These are phyloP conservation scores for Gillenia trifoliata DNA, from an alignment of 306 rosid species.

Conservation along the genomic window DNA sequence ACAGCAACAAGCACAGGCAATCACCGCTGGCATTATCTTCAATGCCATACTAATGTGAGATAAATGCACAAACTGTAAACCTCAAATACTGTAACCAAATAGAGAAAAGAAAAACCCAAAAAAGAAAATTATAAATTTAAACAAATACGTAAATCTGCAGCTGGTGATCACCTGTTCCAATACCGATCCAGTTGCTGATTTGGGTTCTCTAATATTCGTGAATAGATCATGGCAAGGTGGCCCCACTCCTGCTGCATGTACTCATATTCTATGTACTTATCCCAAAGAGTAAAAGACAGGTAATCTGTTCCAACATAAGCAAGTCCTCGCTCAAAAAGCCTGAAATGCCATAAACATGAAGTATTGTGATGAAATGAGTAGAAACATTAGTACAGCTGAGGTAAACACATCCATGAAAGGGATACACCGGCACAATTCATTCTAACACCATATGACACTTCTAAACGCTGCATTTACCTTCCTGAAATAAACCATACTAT, in stretches of 20 bases:
- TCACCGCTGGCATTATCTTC: background rate
- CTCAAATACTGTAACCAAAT: background rate
- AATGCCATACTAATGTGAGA: background rate
- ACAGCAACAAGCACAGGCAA: background rate
- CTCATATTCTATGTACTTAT: constrained; percentile 93
- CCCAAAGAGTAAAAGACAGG: constrained; percentile 93
- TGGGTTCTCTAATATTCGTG: constrained; percentile 88
- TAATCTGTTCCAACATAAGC: constrained; percentile 98
- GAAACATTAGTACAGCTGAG: constrained; percentile 35
- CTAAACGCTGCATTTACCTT: constrained; percentile 99
- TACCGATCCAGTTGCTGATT: constrained; percentile 94
- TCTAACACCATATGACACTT: constrained; percentile 90
- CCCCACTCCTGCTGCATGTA: constrained; percentile 98
- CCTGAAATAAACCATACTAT: constrained; percentile 87
- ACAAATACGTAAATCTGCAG: background rate
- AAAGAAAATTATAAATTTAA: background rate
- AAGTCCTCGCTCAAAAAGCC: constrained; percentile 96
- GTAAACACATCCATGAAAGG: constrained; percentile 49
- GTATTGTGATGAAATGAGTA: constrained; percentile 32
- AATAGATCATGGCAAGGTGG: constrained; percentile 78
- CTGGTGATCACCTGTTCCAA: constrained; percentile 66
- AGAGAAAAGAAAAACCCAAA: background rate
- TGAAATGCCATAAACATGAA: constrained; percentile 40
- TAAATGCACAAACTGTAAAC: background rate
- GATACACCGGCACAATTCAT: constrained; percentile 80